These are phyloP conservation scores for Metschnikowia gelsemii DNA, from an alignment of 805 yeast genomes.

Conservation along the genomic window DNA sequence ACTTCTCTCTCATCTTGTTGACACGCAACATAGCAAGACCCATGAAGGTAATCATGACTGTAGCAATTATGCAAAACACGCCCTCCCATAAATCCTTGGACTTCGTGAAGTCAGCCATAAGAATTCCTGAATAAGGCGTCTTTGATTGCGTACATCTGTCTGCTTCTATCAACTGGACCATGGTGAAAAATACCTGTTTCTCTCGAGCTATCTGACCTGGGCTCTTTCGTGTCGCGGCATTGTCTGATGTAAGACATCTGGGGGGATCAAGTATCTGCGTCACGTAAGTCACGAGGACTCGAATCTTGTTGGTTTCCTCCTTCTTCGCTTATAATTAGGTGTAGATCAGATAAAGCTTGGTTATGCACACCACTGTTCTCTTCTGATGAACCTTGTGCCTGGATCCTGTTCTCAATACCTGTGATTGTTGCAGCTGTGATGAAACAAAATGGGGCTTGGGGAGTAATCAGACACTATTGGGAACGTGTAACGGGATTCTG, in stretches of 20 bases:
- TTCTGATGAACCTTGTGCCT: background rate
- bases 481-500: background rate
- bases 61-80: conserved; percentile 85
- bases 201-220: too few relatives aligned
- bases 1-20: conserved; percentile 94
- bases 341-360: background rate
- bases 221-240: too few relatives aligned
- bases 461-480: background rate
- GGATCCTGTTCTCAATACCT: background rate
- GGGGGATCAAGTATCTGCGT: too few relatives aligned
- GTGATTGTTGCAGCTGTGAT: background rate
- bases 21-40: conserved; percentile 95
- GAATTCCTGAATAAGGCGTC: too few relatives aligned
- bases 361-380: background rate
- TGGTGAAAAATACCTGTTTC: too few relatives aligned
- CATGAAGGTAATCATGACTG: conserved; percentile 86
- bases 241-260: too few relatives aligned
- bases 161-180: too few relatives aligned
- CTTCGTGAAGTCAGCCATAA: too few relatives aligned
- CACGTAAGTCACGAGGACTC: background rate
- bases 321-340: background rate
- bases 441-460: background rate
- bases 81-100: conserved; percentile 98
- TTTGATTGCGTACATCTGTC: too few relatives aligned
- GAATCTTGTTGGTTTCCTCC: background rate